Conservation (phyloP, 2,329 filamentous ascomycete species). For the Fusarium denticulatum region DNA sequence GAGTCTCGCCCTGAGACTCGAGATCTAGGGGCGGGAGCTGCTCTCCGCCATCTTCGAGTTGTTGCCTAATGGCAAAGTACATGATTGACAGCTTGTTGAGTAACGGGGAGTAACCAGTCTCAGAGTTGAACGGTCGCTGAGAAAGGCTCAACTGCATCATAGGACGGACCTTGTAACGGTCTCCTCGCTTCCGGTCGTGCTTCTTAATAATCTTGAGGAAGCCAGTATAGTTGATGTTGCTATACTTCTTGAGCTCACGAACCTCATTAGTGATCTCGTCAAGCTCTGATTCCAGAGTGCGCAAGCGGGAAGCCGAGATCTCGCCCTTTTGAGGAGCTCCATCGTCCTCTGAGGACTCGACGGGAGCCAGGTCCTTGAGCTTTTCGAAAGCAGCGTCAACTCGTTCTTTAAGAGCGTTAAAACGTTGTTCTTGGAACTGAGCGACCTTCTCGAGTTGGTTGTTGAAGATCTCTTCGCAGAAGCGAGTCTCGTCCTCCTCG, state of each 20-base stretch:
- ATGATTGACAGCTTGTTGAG: slow-evolving; percentile 92
- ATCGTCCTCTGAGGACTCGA: slow-evolving; percentile 57
- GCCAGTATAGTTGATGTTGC: slow-evolving; percentile 95
- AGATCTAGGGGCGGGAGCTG: slow-evolving; percentile 57
- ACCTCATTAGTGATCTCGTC: slow-evolving; percentile 90
- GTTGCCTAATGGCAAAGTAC: slow-evolving; percentile 93
- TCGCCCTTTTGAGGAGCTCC: slow-evolving; percentile 59
- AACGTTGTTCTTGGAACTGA: slow-evolving; percentile 84
- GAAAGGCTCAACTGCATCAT: slow-evolving; percentile 90
- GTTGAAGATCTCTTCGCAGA: slow-evolving; percentile 95
- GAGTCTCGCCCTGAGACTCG: slow-evolving; percentile 64
- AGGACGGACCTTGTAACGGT: slow-evolving; percentile 86
- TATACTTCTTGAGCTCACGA: slow-evolving; percentile 93
- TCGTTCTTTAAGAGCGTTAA: slow-evolving; percentile 65
- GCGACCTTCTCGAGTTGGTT: slow-evolving; percentile 95
- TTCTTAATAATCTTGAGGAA: slow-evolving; percentile 99
- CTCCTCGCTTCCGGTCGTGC: slow-evolving; percentile 92
- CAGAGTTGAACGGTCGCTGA: slow-evolving; percentile 93
- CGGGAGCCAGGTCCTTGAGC: slow-evolving; percentile 79
- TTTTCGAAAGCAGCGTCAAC: slow-evolving; percentile 70
- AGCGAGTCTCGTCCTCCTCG: slow-evolving; percentile 90
- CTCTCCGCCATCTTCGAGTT: slow-evolving; percentile 68
- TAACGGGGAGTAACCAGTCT: slow-evolving; percentile 86
- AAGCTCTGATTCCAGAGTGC: slow-evolving; percentile 80
- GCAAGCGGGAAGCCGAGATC: slow-evolving; percentile 64